phyloP scores from a whole-genome alignment of 805 yeast genomes.

The Suhomyces sp. region DNA sequence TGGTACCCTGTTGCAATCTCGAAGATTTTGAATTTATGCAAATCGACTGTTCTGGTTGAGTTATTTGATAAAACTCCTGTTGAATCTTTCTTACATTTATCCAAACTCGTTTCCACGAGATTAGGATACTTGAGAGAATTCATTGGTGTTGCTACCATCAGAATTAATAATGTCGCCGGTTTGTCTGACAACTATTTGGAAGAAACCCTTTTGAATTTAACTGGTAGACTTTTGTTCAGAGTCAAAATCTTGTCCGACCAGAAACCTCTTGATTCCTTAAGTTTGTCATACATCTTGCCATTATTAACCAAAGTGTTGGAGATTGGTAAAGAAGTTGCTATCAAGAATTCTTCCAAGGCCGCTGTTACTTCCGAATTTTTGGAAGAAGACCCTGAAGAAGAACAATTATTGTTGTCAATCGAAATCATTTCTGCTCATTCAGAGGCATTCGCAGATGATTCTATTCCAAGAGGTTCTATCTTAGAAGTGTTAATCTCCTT shows the following conservation, averaged over 20 bases:
- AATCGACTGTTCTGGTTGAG: constrained; percentile 27
- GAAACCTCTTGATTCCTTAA: constrained; percentile 61
- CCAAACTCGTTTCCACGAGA: constrained; percentile 52
- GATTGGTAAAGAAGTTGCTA: constrained; percentile 58
- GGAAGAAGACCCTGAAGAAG: constrained; percentile 88
- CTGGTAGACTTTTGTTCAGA: constrained; percentile 71
- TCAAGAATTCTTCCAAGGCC: constrained; percentile 51
- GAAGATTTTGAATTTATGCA: constrained; percentile 46
- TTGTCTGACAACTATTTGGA: constrained; percentile 47
- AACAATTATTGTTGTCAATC: constrained; percentile 72
- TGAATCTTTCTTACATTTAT: constrained; percentile 52
- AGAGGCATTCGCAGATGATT: constrained; percentile 62
- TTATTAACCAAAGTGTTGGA: constrained; percentile 66
- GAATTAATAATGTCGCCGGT: constrained; percentile 49
- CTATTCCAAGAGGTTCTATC: constrained; percentile 68
- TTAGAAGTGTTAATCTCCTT: constrained; percentile 62
- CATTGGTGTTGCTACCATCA: constrained; percentile 69
- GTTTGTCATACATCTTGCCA: constrained; percentile 76
- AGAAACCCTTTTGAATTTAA: constrained; percentile 53
- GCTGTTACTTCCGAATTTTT: constrained; percentile 63
- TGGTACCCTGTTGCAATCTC: constrained; percentile 77
- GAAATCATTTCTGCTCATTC: constrained; percentile 72
- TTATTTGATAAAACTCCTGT: constrained; percentile 47
- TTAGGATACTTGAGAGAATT: constrained; percentile 50
- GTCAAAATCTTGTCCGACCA: constrained; percentile 74